Base-by-base conservation (phyloP, 805 yeast genomes). In the Saccharomycopsis synnaedendra region DNA sequence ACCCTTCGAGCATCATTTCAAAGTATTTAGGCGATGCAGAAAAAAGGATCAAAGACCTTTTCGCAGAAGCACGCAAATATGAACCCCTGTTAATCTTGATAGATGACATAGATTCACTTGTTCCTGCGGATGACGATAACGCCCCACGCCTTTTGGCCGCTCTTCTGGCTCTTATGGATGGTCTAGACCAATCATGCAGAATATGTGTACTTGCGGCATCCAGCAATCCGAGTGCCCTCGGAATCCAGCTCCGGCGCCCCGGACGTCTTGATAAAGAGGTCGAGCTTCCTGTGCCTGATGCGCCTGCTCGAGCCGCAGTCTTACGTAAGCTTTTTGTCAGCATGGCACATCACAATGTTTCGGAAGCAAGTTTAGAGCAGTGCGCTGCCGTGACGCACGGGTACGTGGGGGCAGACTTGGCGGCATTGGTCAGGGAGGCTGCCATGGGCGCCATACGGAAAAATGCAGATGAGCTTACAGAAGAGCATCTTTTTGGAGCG, bases 11-110 rank as follows among this genome's bases (percentile, higher is more conserved):
- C 1, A 84, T 93, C 45, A 90, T 89, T 3, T 85, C 96, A 5
- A 89, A 88, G 60, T 93, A 90, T 60, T 64, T 88, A 38, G 99
- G 99, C 5, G 97, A 90, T 56, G 87, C 97, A 0, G 99, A 93
- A 60, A 76, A 78, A 48, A 81, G 86, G 7, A 66, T 93, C n/a
- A 67, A 96, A 51, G 84, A 76, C 8, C 72, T 84, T 28, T 93
- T 94, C 60, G 74, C 74, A 7, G 98, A 93, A 62, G 98, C 97
- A 0, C 67, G 75, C 41, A 74, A 75, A 56, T 90, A 75, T 60
- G 95, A 89, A 56, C 99, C 99, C 1, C 69, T 94, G 1, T 78
- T 93, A 27, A 75, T 93, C 5, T 78, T 93, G 56, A 79, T 93
- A 59, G 99, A 93, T 64, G 98, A 93, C 60, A 79, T 93, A 38